Percentiles rank a stretch among this genome's conserved stretches.
phyloP scores from a whole-genome alignment of 495 filamentous ascomycete genomes.

The Aspergillus hancockii region DNA sequence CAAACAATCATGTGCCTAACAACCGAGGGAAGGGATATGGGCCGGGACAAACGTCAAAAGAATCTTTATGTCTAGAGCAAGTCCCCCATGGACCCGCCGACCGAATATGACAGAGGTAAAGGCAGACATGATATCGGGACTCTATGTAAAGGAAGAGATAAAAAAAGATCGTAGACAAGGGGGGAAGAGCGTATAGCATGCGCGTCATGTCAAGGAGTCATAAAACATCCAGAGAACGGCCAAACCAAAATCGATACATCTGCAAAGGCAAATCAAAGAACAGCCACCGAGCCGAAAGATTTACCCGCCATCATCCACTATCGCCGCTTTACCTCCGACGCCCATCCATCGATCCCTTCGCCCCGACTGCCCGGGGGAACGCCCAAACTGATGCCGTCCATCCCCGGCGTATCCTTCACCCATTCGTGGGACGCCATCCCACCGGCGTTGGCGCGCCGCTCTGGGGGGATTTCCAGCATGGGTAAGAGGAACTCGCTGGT shows the following conservation, averaged over 20 bases:
- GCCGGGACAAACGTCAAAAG: background rate
- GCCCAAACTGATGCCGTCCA: slow-evolving; percentile 74
- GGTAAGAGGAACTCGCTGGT: slow-evolving; percentile 86
- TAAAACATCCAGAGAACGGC: slow-evolving; percentile 22
- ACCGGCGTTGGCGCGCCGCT: slow-evolving; percentile 88
- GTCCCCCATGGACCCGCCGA: background rate
- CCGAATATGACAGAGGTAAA: background rate
- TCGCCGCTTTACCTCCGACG: slow-evolving; percentile 83
- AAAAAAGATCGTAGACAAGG: slow-evolving; percentile 7
- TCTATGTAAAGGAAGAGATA: slow-evolving; percentile 16
- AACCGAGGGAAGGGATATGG: background rate
- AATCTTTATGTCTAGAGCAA: slow-evolving; percentile 7
- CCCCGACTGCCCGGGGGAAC: slow-evolving; percentile 78
- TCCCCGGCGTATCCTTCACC: slow-evolving; percentile 79
- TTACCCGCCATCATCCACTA: slow-evolving; percentile 29
- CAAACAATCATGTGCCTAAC: background rate
- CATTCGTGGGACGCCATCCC: slow-evolving; percentile 87
- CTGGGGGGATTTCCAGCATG: slow-evolving; percentile 88
- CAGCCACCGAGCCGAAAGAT: slow-evolving; percentile 1
- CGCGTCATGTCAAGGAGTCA: slow-evolving; percentile 23
- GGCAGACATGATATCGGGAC: slow-evolving; percentile 8
- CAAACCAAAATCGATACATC: slow-evolving; percentile 15
- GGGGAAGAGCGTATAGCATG: slow-evolving; percentile 8
- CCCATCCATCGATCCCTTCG: slow-evolving; percentile 96
- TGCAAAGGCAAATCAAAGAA: slow-evolving; percentile 10